Evolutionary conservation across 2,329 filamentous ascomycete species (phyloP).

Genomic region (Aspergillus latus): DNA sequence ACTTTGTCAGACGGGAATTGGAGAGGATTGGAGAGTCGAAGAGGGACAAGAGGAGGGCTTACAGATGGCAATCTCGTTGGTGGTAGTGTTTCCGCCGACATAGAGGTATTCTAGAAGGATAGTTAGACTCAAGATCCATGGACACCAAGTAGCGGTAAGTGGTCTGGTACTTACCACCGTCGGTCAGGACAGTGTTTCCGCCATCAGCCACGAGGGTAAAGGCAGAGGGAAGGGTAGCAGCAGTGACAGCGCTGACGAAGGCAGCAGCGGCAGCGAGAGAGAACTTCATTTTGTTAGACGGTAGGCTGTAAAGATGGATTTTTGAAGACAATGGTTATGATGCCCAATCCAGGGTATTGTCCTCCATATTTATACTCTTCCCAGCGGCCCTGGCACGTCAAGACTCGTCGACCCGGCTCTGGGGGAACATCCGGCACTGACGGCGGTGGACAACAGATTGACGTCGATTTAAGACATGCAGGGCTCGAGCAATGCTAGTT

Average conservation of each 20-base stretch:
- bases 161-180: constrained; percentile 27
- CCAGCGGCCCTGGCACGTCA: neutral
- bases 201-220: constrained; percentile 31
- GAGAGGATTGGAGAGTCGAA: no score
- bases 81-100: constrained; percentile 21
- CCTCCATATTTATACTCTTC: neutral
- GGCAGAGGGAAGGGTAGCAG: constrained; percentile 24
- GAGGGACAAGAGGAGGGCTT: no score
- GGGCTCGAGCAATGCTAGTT: neutral
- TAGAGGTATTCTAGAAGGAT: constrained; percentile 23
- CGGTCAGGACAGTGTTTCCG: constrained; percentile 26
- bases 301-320: neutral
- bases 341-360: neutral
- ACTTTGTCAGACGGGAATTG: neutral
- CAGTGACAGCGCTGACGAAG: constrained; percentile 24
- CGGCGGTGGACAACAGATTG: neutral
- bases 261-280: constrained; percentile 25
- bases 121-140: neutral
- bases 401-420: no score
- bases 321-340: neutral
- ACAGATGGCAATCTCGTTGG: constrained; percentile 27
- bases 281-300: constrained; percentile 28
- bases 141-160: neutral
- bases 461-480: constrained; percentile 12
- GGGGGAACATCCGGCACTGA: neutral